Percentiles rank a stretch among this genome's conserved stretches.
These are phyloP conservation scores for Trypanosoma scelopori DNA, from an alignment of 208 protist species.

Conservation along the genomic window DNA sequence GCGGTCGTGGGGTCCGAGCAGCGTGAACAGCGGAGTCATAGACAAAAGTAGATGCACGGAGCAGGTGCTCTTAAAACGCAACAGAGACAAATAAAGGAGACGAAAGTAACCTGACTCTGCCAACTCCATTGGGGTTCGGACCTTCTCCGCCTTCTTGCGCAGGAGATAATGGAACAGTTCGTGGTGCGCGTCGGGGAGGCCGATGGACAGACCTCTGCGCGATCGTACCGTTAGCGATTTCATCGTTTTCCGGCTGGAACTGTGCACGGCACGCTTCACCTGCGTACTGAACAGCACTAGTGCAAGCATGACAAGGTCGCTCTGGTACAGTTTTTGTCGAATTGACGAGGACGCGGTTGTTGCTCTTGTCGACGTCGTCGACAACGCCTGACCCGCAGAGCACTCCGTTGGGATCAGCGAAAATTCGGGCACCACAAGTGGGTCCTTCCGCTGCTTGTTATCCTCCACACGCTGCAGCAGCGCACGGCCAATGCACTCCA, in stretches of 20 bases:
- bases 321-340: slow-evolving; percentile 66
- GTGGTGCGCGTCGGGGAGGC: slow-evolving; percentile 42
- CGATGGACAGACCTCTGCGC: neutral
- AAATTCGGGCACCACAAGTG: slow-evolving; percentile 58
- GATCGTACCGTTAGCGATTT: neutral
- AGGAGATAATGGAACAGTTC: slow-evolving; percentile 53
- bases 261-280: slow-evolving; percentile 17
- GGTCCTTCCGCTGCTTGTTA: slow-evolving; percentile 43
- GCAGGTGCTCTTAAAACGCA: slow-evolving; percentile 29
- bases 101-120: slow-evolving; percentile 40
- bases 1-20: slow-evolving; percentile 58
- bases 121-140: slow-evolving; percentile 27
- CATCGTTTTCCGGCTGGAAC: neutral
- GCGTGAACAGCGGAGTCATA: slow-evolving; percentile 46
- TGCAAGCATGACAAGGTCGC: slow-evolving; percentile 75
- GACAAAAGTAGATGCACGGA: slow-evolving; percentile 35
- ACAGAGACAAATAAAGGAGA: slow-evolving; percentile 39
- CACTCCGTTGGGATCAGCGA: slow-evolving; percentile 9
- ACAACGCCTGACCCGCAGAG: no score
- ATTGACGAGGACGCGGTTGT: no score
- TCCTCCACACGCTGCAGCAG: slow-evolving; percentile 48
- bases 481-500: slow-evolving; percentile 38
- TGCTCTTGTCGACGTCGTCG: no score
- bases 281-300: slow-evolving; percentile 55
- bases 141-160: slow-evolving; percentile 39